Evolutionary conservation across 768 basidiomycete species (phyloP).

Genomic region (Suillus subluteus): DNA sequence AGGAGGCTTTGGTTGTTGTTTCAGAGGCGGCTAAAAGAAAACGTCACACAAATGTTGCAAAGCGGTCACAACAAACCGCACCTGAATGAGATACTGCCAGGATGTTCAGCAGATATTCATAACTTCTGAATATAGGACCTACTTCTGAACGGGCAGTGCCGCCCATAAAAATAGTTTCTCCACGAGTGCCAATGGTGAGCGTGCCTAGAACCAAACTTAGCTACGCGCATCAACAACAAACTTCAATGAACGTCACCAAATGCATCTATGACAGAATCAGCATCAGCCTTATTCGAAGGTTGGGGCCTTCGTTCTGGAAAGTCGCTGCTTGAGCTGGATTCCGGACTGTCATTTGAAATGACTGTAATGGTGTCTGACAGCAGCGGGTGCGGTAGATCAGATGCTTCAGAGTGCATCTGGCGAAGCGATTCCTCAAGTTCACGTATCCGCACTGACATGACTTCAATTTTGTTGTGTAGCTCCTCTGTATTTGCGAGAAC

Average conservation of each 20-base stretch:
- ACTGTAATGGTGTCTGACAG: constrained; percentile 34
- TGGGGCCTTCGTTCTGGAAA: constrained; percentile 10
- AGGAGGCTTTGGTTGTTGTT: constrained; percentile 18
- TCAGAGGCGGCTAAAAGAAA: constrained; percentile 29
- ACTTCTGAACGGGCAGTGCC: constrained; percentile 73
- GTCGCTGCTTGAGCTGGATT: constrained; percentile 18
- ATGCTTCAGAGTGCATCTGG: constrained; percentile 48
- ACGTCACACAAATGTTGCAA: background rate
- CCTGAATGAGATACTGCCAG: constrained; percentile 60
- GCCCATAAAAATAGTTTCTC: constrained; percentile 61
- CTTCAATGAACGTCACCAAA: constrained; percentile 40
- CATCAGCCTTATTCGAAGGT: constrained; percentile 31
- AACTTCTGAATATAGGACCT: constrained; percentile 20
- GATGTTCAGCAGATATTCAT: background rate
- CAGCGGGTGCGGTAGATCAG: constrained; percentile 54
- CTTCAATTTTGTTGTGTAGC: constrained; percentile 66
- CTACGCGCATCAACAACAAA: background rate
- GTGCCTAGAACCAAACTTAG: constrained; percentile 46
- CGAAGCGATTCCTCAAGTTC: constrained; percentile 64
- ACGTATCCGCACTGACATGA: constrained; percentile 55
- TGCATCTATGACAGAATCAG: constrained; percentile 51
- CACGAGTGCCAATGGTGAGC: constrained; percentile 55
- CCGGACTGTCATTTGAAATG: constrained; percentile 29
- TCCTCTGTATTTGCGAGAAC: constrained; percentile 73
- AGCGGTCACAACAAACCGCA: constrained; percentile 25